Conservation (phyloP, 192 early-diverging fungal species). For the Coemansia sp. region DNA sequence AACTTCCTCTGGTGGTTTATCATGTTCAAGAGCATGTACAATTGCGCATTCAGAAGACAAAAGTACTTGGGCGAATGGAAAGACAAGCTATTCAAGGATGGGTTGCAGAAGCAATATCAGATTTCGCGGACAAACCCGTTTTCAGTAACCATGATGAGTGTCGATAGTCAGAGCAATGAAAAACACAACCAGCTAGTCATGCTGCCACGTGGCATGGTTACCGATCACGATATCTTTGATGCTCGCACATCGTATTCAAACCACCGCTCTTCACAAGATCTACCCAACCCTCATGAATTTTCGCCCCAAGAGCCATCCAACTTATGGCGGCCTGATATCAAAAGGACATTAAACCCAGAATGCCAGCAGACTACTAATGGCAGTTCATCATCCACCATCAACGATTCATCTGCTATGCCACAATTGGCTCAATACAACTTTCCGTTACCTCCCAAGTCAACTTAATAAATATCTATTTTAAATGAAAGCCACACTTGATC, state of each 20-base stretch:
- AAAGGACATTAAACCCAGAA: too few relatives aligned
- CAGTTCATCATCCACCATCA: conserved; percentile 43
- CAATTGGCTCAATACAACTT: conserved; percentile 22
- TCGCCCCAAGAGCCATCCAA: too few relatives aligned
- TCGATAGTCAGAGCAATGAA: conserved; percentile 11
- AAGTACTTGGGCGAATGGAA: conserved; percentile 43
- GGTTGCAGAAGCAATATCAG: conserved; percentile 51
- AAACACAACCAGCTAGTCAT: conserved; percentile 20
- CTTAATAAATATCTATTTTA: not conserved
- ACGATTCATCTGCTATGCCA: conserved; percentile 14
- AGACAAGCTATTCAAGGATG: conserved; percentile 43
- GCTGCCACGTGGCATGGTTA: conserved; percentile 21
- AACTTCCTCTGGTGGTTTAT: conserved; percentile 56
- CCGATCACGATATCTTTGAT: conserved; percentile 26
- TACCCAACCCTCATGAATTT: too few relatives aligned
- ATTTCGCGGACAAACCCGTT: conserved; percentile 47
- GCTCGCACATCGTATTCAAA: conserved; percentile 39
- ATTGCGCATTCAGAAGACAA: conserved; percentile 34
- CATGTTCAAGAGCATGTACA: conserved; percentile 48
- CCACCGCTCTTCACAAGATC: not conserved
- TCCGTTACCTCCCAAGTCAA: conserved; percentile 13
- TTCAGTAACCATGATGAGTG: conserved; percentile 31
- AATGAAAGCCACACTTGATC: conserved; percentile 1
- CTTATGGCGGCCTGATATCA: too few relatives aligned
- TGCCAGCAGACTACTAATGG: too few relatives aligned